Base-by-base conservation (phyloP, 73 alveolate species). In the Paramecium primaurelia region DNA sequence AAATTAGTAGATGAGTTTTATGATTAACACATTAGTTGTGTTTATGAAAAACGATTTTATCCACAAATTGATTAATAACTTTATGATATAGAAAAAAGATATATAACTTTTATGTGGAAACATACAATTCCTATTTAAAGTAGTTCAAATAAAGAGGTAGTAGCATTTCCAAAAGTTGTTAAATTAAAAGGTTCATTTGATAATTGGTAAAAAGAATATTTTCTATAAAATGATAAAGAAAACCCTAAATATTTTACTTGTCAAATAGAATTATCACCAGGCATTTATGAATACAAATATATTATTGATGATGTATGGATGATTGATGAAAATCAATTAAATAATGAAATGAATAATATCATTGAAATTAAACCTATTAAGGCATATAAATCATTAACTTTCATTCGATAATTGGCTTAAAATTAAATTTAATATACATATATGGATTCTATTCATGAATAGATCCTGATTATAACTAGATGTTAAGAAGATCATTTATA, bases 1-100 rank as follows among this genome's bases (percentile, higher is more conserved):
- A 92, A 98, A 92, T 99, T 99, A 18, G 97, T 93, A 71, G 99
- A 98, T 88, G 96, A 96, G 68, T 71, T 98, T 44, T 92, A 95
- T 28, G 99, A 99, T 22, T 64, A 92, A 51, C 95, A 98, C 47
- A 94, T 97, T 4, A 90, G 97, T 85, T 99, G 97, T 26, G 99
- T 97, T 6, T 93, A 92, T 44, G 99, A 98, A 86, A 94, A 92
- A 88, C 95, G 99, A 86, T 73, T 47, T 47, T 98, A 98, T 85
- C 64, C 91, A 4, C 8, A 20, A 38, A 10, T 37, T n/a, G 37
- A 75, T 64, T 64, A 14, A 64, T 6, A 64, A 32, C 2, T 32
- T 9, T 28, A 64, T 3, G 26, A 32, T 25, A 25, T 64, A 64
- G 49, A 64, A 25, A 64, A 10, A 64, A 26, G 84, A 28, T 36